Conservation (phyloP, 208 protist genomes). For the Perkinsela sp. region DNA sequence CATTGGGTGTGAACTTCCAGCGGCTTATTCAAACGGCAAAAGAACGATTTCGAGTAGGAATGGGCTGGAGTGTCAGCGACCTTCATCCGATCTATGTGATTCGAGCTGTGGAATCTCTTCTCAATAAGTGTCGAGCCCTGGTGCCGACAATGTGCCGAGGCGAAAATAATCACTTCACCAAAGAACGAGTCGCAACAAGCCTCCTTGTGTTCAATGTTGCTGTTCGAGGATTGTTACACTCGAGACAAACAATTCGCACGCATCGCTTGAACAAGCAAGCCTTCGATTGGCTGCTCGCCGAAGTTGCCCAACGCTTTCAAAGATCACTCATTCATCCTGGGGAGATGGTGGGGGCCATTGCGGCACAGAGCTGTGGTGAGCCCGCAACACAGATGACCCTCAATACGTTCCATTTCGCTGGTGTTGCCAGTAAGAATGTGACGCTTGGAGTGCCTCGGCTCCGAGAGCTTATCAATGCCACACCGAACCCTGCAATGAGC, state of each 20-base stretch:
- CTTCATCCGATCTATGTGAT: conserved; percentile 64
- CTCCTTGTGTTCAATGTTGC: conserved; percentile 77
- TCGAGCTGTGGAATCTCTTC: conserved; percentile 24
- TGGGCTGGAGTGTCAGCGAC: conserved; percentile 25
- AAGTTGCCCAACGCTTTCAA: conserved; percentile 76
- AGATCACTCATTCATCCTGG: conserved; percentile 73
- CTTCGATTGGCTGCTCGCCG: conserved; percentile 86
- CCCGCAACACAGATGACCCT: conserved; percentile 99
- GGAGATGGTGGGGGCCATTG: conserved; percentile 92
- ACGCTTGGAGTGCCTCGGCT: conserved; percentile 97
- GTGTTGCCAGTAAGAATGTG: conserved; percentile 96
- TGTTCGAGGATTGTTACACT: conserved; percentile 64
- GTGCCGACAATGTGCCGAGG: conserved; percentile 19
- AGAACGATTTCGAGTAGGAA: conserved; percentile 59
- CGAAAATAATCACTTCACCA: conserved; percentile 43
- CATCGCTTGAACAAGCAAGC: conserved; percentile 71
- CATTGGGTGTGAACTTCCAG: conserved; percentile 56
- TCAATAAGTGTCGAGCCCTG: conserved; percentile 37
- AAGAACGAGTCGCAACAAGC: conserved; percentile 74
- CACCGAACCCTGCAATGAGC: conserved; percentile 78
- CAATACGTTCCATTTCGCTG: conserved; percentile 99
- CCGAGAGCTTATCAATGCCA: conserved; percentile 95
- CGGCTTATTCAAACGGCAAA: conserved; percentile 84
- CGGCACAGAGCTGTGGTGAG: conserved; percentile 96
- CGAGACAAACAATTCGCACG: conserved; percentile 69